phyloP scores from a whole-genome alignment of 495 filamentous ascomycete species.

The Cudoniella acicularis region DNA sequence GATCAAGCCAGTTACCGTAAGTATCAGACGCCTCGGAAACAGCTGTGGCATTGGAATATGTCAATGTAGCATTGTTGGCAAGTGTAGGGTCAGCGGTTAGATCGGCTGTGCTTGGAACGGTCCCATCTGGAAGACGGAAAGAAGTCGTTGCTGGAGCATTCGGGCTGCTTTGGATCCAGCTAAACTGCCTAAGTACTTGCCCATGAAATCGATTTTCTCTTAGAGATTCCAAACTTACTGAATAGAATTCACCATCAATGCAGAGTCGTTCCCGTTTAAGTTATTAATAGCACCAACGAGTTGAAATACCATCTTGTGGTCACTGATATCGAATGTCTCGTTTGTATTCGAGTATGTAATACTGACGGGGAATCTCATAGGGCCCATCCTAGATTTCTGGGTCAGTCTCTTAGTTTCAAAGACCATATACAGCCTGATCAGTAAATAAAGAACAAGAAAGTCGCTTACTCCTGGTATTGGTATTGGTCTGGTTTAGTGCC shows the following conservation, averaged over 20 bases:
- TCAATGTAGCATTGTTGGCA: not conserved
- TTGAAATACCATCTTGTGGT: conserved; percentile 61
- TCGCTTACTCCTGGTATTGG: conserved; percentile 56
- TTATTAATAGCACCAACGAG: conserved; percentile 55
- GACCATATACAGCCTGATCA: not conserved
- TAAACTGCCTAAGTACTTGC: too few species aligned
- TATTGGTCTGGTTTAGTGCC: conserved; percentile 56
- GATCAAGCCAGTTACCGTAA: not conserved
- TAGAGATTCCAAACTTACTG: conserved; percentile 48
- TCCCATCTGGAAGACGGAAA: conserved; percentile 4
- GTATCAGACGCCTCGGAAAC: not conserved
- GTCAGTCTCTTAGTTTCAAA: not conserved
- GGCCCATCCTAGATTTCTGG: conserved; percentile 48
- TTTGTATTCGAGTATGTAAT: conserved; percentile 47
- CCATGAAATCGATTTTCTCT: too few species aligned
- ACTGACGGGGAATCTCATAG: conserved; percentile 60
- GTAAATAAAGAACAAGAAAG: not conserved
- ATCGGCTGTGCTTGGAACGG: conserved; percentile 4
- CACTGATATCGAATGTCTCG: conserved; percentile 50
- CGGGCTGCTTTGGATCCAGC: not conserved
- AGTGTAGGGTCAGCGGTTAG: not conserved
- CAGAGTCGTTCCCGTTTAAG: conserved; percentile 47
- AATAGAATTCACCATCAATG: conserved; percentile 61
- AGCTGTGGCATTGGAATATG: conserved; percentile 1
- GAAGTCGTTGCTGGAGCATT: not conserved